These are phyloP conservation scores for Fusarium sp. DNA, from an alignment of 2,329 filamentous ascomycete genomes.

Conservation along the genomic window DNA sequence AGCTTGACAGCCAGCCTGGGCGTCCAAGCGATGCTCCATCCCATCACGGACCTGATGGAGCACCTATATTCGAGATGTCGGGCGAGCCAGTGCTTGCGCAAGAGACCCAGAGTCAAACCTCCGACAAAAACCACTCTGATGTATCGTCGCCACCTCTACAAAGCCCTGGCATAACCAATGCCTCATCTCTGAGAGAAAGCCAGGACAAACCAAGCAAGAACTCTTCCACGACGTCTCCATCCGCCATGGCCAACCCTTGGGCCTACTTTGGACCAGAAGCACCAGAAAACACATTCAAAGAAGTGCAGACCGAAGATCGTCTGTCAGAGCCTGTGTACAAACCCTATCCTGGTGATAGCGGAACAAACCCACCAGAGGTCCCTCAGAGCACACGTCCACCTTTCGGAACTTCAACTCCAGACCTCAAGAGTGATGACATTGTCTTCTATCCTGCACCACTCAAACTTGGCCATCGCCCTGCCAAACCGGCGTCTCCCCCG, in stretches of 20 bases:
- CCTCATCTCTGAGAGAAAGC: not conserved
- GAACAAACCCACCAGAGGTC: conserved; percentile 19
- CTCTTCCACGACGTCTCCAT: not conserved
- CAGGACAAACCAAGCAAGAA: conserved; percentile 19
- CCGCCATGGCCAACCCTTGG: conserved; percentile 49
- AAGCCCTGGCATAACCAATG: conserved; percentile 14
- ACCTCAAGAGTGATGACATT: conserved; percentile 8
- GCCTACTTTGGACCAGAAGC: conserved; percentile 47
- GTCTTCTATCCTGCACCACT: conserved; percentile 46
- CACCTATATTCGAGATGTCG: conserved; percentile 49
- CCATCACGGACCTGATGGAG: conserved; percentile 36
- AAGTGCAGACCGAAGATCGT: conserved; percentile 5
- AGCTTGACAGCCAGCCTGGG: conserved; percentile 46
- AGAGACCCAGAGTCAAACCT: not conserved
- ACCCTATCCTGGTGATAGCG: conserved; percentile 29
- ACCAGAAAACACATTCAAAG: conserved; percentile 7
- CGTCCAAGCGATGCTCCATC: conserved; percentile 23
- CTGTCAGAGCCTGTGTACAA: conserved; percentile 27
- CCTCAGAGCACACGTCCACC: conserved; percentile 32
- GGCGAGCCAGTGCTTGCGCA: conserved; percentile 41
- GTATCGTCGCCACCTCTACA: conserved; percentile 49
- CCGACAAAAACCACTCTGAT: conserved; percentile 22
- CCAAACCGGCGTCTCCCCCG: conserved; percentile 35
- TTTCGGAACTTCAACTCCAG: conserved; percentile 21
- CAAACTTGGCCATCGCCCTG: conserved; percentile 42